Conservation (phyloP, 805 yeast species). For the Wickerhamiella qilinensis region DNA sequence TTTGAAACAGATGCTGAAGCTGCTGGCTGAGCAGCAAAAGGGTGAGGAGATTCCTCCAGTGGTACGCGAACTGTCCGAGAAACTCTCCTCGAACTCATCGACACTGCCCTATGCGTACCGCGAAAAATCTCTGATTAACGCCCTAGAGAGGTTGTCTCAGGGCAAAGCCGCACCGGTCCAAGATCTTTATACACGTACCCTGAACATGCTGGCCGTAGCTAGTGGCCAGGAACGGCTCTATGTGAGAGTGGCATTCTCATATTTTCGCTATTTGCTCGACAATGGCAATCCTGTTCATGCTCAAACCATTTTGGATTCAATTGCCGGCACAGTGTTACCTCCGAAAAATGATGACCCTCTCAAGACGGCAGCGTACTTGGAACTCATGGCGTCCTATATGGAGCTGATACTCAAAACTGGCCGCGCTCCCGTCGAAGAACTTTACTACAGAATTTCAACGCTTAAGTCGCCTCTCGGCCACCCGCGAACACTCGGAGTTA, state of each 20-base stretch:
- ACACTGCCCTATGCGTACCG: conserved; percentile 15
- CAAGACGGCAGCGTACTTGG: conserved; percentile 29
- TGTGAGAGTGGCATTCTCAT: conserved; percentile 18
- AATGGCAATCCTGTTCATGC: conserved; percentile 11
- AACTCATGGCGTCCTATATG: conserved; percentile 52
- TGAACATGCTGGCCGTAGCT: conserved; percentile 14
- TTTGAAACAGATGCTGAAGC: conserved; percentile 22
- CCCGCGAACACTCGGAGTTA: conserved; percentile 57
- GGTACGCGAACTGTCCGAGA: conserved; percentile 10
- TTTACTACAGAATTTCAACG: conserved; percentile 32
- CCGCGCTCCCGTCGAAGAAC: conserved; percentile 26
- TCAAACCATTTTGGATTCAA: conserved; percentile 4
- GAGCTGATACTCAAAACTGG: conserved; percentile 30
- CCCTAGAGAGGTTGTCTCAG: conserved; percentile 17
- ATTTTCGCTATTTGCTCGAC: conserved; percentile 20
- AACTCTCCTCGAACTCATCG: conserved; percentile 10
- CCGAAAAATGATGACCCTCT: conserved; percentile 3
- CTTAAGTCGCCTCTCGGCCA: conserved; percentile 47
- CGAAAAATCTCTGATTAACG: conserved; percentile 22
- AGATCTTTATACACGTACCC: conserved; percentile 15
- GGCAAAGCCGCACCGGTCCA: conserved; percentile 15
- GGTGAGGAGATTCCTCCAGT: conserved; percentile 8
- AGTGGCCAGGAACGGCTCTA: conserved; percentile 19
- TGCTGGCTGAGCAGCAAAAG: conserved; percentile 13
- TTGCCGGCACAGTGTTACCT: conserved; percentile 4